These are phyloP conservation scores for Candida montana DNA, from an alignment of 805 yeast genomes.

Conservation along the genomic window DNA sequence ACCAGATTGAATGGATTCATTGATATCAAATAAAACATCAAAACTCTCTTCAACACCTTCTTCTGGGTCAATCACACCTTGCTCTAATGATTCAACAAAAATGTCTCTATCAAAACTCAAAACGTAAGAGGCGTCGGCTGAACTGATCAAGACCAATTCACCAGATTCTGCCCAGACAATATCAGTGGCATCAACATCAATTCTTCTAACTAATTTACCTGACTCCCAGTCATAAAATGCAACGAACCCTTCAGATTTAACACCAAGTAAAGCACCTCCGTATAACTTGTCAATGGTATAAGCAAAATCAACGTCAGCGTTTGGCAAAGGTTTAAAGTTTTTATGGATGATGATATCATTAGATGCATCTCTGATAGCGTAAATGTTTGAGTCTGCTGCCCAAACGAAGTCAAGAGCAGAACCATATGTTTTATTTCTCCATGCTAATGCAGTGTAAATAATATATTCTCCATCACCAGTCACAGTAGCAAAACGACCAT, in stretches of 20 bases:
- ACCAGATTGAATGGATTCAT: slow-evolving; percentile 80
- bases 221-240: slow-evolving; percentile 93
- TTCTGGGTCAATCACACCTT: slow-evolving; percentile 59
- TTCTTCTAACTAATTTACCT: slow-evolving; percentile 77
- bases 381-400: slow-evolving; percentile 87
- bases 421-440: slow-evolving; percentile 96
- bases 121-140: slow-evolving; percentile 70
- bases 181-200: slow-evolving; percentile 78
- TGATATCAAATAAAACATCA: slow-evolving; percentile 76
- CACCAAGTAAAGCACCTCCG: slow-evolving; percentile 86
- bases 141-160: slow-evolving; percentile 72
- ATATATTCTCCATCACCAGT: slow-evolving; percentile 98
- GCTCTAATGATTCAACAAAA: slow-evolving; percentile 56
- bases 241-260: slow-evolving; percentile 77
- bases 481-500: slow-evolving; percentile 94
- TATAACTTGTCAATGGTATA: slow-evolving; percentile 75
- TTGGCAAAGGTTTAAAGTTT: slow-evolving; percentile 76
- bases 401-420: slow-evolving; percentile 87
- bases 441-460: slow-evolving; percentile 92
- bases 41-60: slow-evolving; percentile 88
- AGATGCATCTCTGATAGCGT: slow-evolving; percentile 71
- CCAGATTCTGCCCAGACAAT: slow-evolving; percentile 94
- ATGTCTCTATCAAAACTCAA: slow-evolving; percentile 66
- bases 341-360: slow-evolving; percentile 66
- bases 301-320: slow-evolving; percentile 57